phyloP scores from a whole-genome alignment of 352 stramenopile species.

The Pythium phragmitis region DNA sequence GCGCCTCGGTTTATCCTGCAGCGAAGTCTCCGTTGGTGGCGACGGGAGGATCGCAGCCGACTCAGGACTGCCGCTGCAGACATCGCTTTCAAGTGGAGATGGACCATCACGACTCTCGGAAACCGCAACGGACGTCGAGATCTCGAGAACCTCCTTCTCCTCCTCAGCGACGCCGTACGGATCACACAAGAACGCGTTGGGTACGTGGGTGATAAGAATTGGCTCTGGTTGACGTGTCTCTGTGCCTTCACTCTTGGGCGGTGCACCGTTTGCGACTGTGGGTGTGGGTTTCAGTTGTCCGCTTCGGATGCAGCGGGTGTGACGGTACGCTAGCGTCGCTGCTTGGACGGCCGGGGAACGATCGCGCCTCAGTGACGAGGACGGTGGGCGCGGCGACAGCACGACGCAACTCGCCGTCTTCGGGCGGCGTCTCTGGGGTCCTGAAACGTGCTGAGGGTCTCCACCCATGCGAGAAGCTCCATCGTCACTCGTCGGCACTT shows the following conservation, averaged over 20 bases:
- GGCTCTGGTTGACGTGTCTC: neutral
- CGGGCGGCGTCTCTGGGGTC: neutral
- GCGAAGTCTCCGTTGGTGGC: neutral
- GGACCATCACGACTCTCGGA: neutral
- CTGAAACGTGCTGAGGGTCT: neutral
- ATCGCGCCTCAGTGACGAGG: neutral
- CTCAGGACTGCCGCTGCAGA: neutral
- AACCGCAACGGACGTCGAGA: too few relatives aligned
- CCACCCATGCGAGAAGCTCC: neutral
- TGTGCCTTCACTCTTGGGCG: neutral
- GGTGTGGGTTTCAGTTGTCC: neutral
- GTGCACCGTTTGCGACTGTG: neutral
- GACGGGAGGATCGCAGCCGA: neutral
- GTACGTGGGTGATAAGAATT: neutral
- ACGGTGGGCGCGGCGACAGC: constrained; percentile 1
- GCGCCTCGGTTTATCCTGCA: neutral
- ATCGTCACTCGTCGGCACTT: constrained; percentile 1
- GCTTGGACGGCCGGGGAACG: neutral
- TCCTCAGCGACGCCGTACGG: neutral
- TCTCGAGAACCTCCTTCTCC: neutral
- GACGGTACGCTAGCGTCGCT: neutral
- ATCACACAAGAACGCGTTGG: neutral
- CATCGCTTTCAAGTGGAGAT: neutral
- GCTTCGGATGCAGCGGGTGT: constrained; percentile 8
- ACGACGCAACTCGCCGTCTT: neutral